A percentile compares a stretch with the other conserved stretches of the same genome.
Evolutionary conservation across 164 flowering plant species (phyloP).

Genomic region (Euptelea pleiosperma): DNA sequence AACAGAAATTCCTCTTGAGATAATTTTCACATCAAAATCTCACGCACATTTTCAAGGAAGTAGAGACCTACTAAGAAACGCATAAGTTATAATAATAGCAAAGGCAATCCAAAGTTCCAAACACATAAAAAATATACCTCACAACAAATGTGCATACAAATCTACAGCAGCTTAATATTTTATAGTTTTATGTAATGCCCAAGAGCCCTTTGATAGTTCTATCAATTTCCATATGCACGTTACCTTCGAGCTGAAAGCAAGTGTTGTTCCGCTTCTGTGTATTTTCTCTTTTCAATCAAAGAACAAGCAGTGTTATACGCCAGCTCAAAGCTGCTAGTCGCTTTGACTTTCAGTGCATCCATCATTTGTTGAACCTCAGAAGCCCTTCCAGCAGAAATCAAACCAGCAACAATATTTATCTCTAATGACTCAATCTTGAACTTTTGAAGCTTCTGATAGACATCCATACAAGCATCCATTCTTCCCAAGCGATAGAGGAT

Average conservation of each 20-base stretch:
- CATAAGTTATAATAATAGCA: no score
- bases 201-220: neutral
- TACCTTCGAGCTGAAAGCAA: constrained; percentile 81
- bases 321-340: constrained; percentile 88
- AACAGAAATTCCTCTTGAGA: no score
- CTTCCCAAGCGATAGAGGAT: constrained; percentile 77
- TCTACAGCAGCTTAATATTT: neutral
- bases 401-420: constrained; percentile 69
- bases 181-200: neutral
- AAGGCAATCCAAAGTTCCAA: no score
- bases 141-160: neutral
- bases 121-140: no score
- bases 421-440: constrained; percentile 68
- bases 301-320: constrained; percentile 93
- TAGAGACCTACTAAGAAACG: no score
- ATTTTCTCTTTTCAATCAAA: constrained; percentile 59
- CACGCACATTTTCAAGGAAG: no score
- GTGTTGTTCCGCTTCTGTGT: constrained; percentile 76
- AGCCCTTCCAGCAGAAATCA: constrained; percentile 76
- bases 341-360: constrained; percentile 62
- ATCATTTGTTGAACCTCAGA: constrained; percentile 72
- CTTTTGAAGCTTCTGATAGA: constrained; percentile 71
- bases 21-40: no score
- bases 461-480: constrained; percentile 68
- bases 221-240: constrained; percentile 1